Conservation (phyloP, 1,284 basidiomycete genomes). For the Naganishia cerealis region DNA sequence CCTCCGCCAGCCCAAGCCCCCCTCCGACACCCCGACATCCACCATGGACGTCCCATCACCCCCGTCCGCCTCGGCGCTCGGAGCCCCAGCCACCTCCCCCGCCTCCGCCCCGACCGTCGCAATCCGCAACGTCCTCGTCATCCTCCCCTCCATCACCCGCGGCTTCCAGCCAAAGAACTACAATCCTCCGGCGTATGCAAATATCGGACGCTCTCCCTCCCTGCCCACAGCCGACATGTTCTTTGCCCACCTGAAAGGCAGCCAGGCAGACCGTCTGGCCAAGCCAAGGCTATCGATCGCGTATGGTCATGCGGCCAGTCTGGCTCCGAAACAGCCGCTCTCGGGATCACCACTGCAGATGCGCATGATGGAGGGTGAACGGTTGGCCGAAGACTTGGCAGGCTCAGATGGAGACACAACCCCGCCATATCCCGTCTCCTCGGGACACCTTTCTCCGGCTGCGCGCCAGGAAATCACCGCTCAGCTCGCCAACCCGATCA, state of each 20-base stretch:
- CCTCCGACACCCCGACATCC: background rate
- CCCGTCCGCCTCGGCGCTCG: background rate
- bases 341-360: background rate
- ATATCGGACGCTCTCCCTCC: conserved; percentile 19
- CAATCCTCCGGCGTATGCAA: conserved; percentile 15
- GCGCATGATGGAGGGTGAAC: background rate
- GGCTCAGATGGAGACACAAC: background rate
- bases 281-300: conserved; percentile 6
- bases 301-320: conserved; percentile 19
- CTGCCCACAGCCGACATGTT: background rate
- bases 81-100: background rate
- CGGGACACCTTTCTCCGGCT: conserved; percentile 21
- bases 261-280: background rate
- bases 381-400: background rate
- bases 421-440: conserved; percentile 2
- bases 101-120: too few species aligned
- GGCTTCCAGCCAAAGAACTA: conserved; percentile 31
- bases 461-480: conserved; percentile 23
- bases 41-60: conserved; percentile 2
- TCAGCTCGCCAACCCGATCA: conserved; percentile 20
- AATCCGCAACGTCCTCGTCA: conserved; percentile 27
- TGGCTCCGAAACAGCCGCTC: background rate
- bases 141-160: conserved; percentile 33
- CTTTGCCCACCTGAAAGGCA: background rate
- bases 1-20: too few species aligned